A percentile compares a stretch with the other conserved stretches of the same genome.
These are phyloP conservation scores for Tetraselmis striata DNA, from an alignment of 139 green algal genomes.

Conservation along the genomic window DNA sequence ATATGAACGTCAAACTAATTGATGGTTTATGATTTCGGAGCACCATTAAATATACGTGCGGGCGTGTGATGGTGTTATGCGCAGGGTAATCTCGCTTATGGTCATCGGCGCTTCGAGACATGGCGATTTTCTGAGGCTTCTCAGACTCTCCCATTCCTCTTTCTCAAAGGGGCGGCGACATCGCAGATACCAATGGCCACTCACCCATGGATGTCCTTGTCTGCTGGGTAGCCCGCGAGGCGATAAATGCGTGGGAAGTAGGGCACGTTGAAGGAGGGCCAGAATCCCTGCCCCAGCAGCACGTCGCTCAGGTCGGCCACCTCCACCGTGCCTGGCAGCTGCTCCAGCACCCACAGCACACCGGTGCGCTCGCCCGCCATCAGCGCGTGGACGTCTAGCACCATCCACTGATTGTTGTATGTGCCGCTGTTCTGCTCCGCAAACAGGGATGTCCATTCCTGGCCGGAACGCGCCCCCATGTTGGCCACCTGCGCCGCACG, in stretches of 20 bases:
- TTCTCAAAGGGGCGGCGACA: too few species aligned
- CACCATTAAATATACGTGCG: too few species aligned
- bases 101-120: too few species aligned
- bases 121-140: too few species aligned
- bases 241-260: background rate
- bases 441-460: background rate
- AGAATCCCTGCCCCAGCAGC: conserved; percentile 25
- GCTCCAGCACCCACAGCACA: background rate
- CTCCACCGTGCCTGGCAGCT: background rate
- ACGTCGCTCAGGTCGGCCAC: background rate
- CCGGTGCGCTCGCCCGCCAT: background rate
- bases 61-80: too few species aligned
- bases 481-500: background rate
- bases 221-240: conserved; percentile 8
- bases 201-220: background rate
- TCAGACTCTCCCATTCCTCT: too few species aligned
- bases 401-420: conserved; percentile 32
- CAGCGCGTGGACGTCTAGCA: conserved; percentile 18
- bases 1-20: too few species aligned
- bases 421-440: background rate
- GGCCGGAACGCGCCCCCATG: background rate
- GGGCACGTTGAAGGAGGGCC: conserved; percentile 27
- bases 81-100: too few species aligned
- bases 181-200: too few species aligned
- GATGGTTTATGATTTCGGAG: too few species aligned